phyloP scores from a whole-genome alignment of 352 stramenopile genomes.

The Pythium volutum region DNA sequence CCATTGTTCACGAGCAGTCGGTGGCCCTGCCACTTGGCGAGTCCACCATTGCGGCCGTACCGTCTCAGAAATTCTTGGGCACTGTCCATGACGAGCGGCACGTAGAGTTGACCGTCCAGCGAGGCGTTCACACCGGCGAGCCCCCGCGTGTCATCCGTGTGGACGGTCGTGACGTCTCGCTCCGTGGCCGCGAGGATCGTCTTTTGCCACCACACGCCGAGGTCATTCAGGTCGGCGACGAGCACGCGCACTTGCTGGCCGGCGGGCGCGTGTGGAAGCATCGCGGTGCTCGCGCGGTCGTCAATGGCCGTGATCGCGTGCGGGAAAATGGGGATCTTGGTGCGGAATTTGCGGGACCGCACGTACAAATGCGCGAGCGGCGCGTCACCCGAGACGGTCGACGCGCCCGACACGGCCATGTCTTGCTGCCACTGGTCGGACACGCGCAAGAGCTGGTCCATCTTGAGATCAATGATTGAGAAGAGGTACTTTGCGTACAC shows the following conservation, averaged over 20 bases:
- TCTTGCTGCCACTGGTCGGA: constrained; percentile 68
- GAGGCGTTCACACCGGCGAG: constrained; percentile 46
- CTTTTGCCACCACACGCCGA: constrained; percentile 74
- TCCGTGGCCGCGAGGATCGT: constrained; percentile 46
- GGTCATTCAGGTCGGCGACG: constrained; percentile 43
- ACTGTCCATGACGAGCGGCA: constrained; percentile 41
- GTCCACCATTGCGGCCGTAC: constrained; percentile 33
- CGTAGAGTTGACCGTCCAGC: constrained; percentile 60
- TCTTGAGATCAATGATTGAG: constrained; percentile 53
- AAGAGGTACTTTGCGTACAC: constrained; percentile 55
- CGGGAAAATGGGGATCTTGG: constrained; percentile 61
- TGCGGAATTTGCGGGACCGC: constrained; percentile 53
- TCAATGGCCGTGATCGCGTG: constrained; percentile 42
- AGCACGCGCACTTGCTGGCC: constrained; percentile 47
- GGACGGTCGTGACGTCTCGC: constrained; percentile 51
- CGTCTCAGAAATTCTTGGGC: constrained; percentile 35
- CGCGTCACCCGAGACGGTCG: constrained; percentile 17
- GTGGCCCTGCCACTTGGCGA: constrained; percentile 56
- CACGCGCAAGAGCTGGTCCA: constrained; percentile 44
- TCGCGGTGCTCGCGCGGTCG: constrained; percentile 30
- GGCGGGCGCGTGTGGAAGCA: constrained; percentile 40
- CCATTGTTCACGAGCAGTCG: constrained; percentile 64
- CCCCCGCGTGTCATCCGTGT: constrained; percentile 50
- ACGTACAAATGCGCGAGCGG: constrained; percentile 40
- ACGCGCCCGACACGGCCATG: constrained; percentile 27